Percentiles rank a stretch among this genome's conserved stretches.
phyloP scores from a whole-genome alignment of 257 asterid species.

The Rubia yunnanensis region DNA sequence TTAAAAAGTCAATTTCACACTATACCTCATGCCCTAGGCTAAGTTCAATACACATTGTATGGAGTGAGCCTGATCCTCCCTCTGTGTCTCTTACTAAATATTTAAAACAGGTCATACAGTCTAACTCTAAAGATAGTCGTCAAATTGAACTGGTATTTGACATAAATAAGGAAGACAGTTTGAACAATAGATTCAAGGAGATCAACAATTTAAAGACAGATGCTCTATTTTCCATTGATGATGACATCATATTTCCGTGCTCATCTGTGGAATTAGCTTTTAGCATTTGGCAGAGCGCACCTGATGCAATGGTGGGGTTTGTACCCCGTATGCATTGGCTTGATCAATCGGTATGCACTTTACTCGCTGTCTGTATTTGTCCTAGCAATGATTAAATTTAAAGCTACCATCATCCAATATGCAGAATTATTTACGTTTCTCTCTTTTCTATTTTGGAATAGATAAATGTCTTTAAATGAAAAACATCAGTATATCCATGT shows the following conservation, averaged over 20 bases:
- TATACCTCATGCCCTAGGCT: conserved; percentile 66
- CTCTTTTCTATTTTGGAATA: no score
- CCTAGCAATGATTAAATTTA: neutral
- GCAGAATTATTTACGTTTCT: neutral
- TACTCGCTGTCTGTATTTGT: neutral
- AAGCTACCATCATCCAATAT: neutral
- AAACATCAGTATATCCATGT: neutral
- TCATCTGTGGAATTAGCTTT: conserved; percentile 60
- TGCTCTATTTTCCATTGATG: conserved; percentile 76
- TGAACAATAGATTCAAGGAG: conserved; percentile 82
- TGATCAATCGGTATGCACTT: conserved; percentile 44
- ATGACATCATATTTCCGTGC: conserved; percentile 74
- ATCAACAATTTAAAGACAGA: conserved; percentile 64
- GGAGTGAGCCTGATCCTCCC: conserved; percentile 85
- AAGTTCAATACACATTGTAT: conserved; percentile 57
- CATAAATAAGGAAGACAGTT: conserved; percentile 66
- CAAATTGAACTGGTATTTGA: conserved; percentile 55
- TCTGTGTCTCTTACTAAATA: conserved; percentile 44
- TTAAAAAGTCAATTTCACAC: conserved; percentile 68
- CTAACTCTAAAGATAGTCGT: conserved; percentile 37
- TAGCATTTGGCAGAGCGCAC: conserved; percentile 69
- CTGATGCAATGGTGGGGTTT: conserved; percentile 83
- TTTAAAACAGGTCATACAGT: conserved; percentile 35
- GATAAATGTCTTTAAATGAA: neutral
- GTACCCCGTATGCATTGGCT: conserved; percentile 84